A percentile compares a stretch with the other conserved stretches of the same genome.
Conservation (phyloP, 2,329 filamentous ascomycete genomes). For the Chaetomiaceae sp. region DNA sequence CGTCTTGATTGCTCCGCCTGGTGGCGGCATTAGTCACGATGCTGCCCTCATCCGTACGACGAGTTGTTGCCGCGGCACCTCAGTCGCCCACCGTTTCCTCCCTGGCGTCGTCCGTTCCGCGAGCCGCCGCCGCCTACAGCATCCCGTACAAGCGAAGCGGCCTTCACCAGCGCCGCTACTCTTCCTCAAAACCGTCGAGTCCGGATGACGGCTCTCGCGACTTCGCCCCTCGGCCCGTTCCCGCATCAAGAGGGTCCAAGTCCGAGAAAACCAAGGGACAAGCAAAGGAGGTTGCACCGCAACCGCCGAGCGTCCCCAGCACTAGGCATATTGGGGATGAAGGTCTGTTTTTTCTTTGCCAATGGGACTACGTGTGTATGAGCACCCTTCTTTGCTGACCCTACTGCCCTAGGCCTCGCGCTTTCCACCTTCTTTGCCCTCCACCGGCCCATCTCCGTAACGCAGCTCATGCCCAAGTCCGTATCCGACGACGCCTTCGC, state of each 20-base stretch:
- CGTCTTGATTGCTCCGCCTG: slow-evolving; percentile 8
- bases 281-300: slow-evolving; percentile 49
- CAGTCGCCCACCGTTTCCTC: slow-evolving; percentile 43
- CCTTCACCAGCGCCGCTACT: slow-evolving; percentile 51
- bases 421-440: slow-evolving; percentile 93
- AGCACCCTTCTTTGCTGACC: too few species aligned
- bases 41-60: slow-evolving; percentile 54
- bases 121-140: slow-evolving; percentile 34
- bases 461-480: slow-evolving; percentile 69
- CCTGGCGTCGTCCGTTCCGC: slow-evolving; percentile 40
- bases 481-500: slow-evolving; percentile 74
- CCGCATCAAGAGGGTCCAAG: slow-evolving; percentile 44
- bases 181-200: slow-evolving; percentile 59
- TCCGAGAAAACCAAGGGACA: slow-evolving; percentile 57
- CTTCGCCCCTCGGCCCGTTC: slow-evolving; percentile 47
- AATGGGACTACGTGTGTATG: too few species aligned
- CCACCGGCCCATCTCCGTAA: slow-evolving; percentile 88
- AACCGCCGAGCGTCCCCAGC: slow-evolving; percentile 69
- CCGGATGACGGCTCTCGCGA: slow-evolving; percentile 54
- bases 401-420: slow-evolving; percentile 88
- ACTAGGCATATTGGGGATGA: slow-evolving; percentile 67
- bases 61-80: slow-evolving; percentile 46
- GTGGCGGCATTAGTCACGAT: slow-evolving; percentile 34
- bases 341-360: slow-evolving; percentile 44
- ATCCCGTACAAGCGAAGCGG: slow-evolving; percentile 36